Conservation (phyloP, 495 filamentous ascomycete genomes). For the Aspergillus bertholletiae region DNA sequence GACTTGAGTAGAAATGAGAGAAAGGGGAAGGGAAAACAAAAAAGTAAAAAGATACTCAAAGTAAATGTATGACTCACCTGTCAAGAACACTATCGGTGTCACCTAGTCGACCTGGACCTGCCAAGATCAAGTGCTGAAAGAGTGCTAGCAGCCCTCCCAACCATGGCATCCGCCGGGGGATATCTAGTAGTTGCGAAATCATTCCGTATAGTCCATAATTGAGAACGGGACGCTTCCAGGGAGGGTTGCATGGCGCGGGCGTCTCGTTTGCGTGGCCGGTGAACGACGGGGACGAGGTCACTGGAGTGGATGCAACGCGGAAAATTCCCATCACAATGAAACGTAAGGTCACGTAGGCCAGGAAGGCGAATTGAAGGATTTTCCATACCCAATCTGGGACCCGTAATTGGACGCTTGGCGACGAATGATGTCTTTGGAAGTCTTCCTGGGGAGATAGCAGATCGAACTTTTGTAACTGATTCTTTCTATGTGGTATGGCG, state of each 20-base stretch:
- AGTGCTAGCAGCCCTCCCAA: constrained; percentile 67
- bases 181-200: constrained; percentile 62
- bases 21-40: constrained; percentile 19
- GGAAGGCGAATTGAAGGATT: constrained; percentile 63
- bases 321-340: constrained; percentile 53
- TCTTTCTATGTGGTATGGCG: constrained; percentile 18
- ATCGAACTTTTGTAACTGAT: constrained; percentile 45
- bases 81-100: constrained; percentile 74
- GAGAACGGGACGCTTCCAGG: constrained; percentile 63
- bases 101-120: constrained; percentile 70
- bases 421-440: constrained; percentile 11
- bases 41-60: too few species aligned
- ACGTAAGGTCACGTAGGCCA: constrained; percentile 61
- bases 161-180: constrained; percentile 84
- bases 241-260: constrained; percentile 47
- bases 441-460: constrained; percentile 37
- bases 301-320: constrained; percentile 34
- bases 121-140: constrained; percentile 64
- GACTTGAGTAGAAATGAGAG: constrained; percentile 16
- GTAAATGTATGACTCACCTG: constrained; percentile 68
- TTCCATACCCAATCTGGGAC: constrained; percentile 59
- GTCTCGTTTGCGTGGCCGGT: constrained; percentile 20
- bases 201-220: constrained; percentile 71
- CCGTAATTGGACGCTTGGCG: constrained; percentile 24
- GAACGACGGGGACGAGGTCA: constrained; percentile 20